Evolutionary conservation across 257 asterid genomes (phyloP).

Genomic region (Pogostemon cablin): DNA sequence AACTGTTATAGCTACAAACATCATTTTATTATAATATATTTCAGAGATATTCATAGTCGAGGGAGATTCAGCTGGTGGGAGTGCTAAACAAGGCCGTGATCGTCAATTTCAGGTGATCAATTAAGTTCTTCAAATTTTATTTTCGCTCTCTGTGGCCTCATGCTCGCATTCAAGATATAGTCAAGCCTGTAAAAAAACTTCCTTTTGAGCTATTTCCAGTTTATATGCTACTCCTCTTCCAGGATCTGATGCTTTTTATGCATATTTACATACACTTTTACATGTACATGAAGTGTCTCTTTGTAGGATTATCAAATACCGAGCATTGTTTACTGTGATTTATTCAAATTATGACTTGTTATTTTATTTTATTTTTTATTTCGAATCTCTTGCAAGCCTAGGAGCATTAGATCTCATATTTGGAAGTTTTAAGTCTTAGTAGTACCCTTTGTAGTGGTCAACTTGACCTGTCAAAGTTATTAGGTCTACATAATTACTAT

Average conservation of each 20-base stretch:
- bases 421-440: neutral
- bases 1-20: conserved; percentile 9
- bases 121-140: neutral
- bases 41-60: conserved; percentile 98
- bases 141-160: conserved; percentile 1
- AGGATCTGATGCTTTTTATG: neutral
- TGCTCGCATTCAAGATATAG: neutral
- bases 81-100: conserved; percentile 99
- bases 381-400: neutral
- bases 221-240: conserved; percentile 16
- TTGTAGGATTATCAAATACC: neutral
- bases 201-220: neutral
- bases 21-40: conserved; percentile 25
- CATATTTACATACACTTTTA: too few species aligned
- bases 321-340: neutral
- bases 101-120: conserved; percentile 90
- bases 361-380: neutral
- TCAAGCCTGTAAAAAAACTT: neutral
- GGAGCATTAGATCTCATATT: neutral
- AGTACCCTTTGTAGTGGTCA: conserved; percentile 4
- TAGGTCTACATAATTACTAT: neutral
- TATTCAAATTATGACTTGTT: too few species aligned
- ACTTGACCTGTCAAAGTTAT: conserved; percentile 12
- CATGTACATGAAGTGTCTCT: neutral
- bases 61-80: conserved; percentile 99